A percentile compares a stretch with the other conserved stretches of the same genome.
Evolutionary conservation across 78 protist species (phyloP).

Genomic region (Ministeria vibrans): DNA sequence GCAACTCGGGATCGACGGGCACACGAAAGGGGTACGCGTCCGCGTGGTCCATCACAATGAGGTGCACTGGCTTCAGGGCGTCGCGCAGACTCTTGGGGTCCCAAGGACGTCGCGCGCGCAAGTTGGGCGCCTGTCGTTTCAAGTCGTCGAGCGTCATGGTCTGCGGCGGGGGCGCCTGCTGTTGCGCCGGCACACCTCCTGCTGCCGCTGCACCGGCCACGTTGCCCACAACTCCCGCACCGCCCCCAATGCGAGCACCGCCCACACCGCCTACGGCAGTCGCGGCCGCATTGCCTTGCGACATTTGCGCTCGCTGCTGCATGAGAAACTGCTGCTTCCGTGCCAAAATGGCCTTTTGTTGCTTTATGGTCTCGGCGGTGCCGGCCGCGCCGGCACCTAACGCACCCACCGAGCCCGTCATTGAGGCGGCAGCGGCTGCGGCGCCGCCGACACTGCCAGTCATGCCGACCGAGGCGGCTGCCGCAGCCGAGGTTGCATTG

Average conservation of each 20-base stretch:
- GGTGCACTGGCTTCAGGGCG: background rate
- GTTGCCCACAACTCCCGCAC: background rate
- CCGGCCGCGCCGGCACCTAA: background rate
- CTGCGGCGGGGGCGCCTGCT: background rate
- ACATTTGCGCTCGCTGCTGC: constrained; percentile 2
- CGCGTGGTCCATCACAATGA: background rate
- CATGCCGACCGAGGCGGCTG: background rate
- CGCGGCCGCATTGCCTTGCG: no score
- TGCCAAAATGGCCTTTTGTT: no score
- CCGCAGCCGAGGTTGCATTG: no score
- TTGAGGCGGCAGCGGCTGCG: constrained; percentile 3
- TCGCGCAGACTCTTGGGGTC: background rate
- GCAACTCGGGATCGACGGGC: constrained; percentile 28
- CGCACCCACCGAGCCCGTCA: background rate
- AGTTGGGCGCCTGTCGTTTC: background rate
- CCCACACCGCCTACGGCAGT: background rate
- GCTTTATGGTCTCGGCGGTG: no score
- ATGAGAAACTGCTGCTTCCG: background rate
- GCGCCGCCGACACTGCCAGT: background rate
- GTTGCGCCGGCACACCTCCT: background rate
- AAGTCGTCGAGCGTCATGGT: background rate
- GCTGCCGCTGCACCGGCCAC: no score
- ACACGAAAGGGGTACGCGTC: constrained; percentile 19
- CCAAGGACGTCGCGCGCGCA: background rate
- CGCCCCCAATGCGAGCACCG: background rate